Evolutionary conservation across 108 stramenopile species (phyloP).

Genomic region (Cylindrotheca closterium): DNA sequence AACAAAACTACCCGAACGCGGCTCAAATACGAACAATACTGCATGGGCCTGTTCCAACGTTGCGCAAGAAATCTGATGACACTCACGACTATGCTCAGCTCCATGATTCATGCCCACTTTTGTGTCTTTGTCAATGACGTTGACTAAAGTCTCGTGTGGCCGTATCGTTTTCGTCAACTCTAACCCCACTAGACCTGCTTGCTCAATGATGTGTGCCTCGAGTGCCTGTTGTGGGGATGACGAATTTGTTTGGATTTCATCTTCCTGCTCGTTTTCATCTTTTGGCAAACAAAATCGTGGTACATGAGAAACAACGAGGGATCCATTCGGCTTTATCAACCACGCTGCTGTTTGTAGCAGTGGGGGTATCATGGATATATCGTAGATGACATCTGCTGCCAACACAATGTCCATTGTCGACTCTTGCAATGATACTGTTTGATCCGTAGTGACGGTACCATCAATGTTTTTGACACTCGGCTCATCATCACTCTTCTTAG

Average conservation of each 20-base stretch:
- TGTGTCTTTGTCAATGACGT: background rate
- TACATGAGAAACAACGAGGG: conserved; percentile 50
- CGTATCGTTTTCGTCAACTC: conserved; percentile 2
- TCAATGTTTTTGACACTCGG: background rate
- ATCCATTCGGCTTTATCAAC: conserved; percentile 19
- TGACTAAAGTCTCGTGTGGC: conserved; percentile 1
- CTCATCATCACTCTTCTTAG: background rate
- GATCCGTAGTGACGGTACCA: background rate
- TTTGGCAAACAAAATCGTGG: conserved; percentile 49
- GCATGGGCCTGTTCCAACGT: background rate
- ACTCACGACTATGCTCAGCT: too few species aligned
- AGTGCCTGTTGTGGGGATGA: conserved; percentile 6
- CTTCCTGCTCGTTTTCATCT: background rate
- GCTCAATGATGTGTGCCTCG: conserved; percentile 32
- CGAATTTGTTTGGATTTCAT: background rate
- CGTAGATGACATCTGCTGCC: conserved; percentile 64
- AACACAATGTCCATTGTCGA: conserved; percentile 36
- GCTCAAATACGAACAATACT: background rate
- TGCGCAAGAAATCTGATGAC: background rate
- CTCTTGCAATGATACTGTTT: background rate
- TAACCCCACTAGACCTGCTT: conserved; percentile 14
- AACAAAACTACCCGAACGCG: too few species aligned
- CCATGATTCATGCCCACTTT: background rate
- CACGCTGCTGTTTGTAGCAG: conserved; percentile 29
- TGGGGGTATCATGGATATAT: conserved; percentile 40